Evolutionary conservation across 2,329 filamentous ascomycete species (phyloP), one percentile per base, ranked within the genome.

Genomic region (Cercospora berteroae): DNA sequence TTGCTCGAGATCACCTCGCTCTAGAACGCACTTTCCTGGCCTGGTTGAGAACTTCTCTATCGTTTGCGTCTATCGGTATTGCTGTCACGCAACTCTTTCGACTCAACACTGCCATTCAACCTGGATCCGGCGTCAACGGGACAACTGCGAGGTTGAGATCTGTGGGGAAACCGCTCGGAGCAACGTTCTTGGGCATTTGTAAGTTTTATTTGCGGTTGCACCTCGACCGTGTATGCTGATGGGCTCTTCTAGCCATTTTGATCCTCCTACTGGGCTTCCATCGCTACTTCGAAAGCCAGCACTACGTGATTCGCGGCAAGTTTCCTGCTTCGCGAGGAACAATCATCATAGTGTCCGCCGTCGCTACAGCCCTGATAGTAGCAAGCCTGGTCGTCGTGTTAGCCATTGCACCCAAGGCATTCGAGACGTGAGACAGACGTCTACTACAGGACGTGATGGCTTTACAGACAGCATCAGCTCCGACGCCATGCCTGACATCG

Each of bases 81-180:
- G 92, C 91, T 52, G 86, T 95, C 48, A 94, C 92, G 1, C 92
- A 95, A 78, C 87, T 95, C 58, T 94, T 95, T 81, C 89, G 92
- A 27, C 87, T 95, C 66, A 94, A 94, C 81, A 90, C 88, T 0
- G 85, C 87, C 8, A 81, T 90, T 48, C 75, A 80, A 36, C 64
- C 67, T 52, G 66, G 68, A 48, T 60, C 64, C 16, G 52, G n/a
- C 36, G 42, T 50, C 52, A 31, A 58, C 36, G 69, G 76, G 69
- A 66, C 72, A 12, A 63, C 71, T 7, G 63, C 71, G 18, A 78
- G 73, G 39, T 64, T 92, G 59, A 85, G 88, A 52, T 86, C 85
- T 64, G 82, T 93, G 69, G 91, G 90, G 57, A 91, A 90, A 74
- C 90, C 90, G 1, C 84, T 93, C 0, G 92, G 92, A 48, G 87